Base-by-base conservation (phyloP, 2,329 filamentous ascomycete genomes). In the Aspergillus sp. region DNA sequence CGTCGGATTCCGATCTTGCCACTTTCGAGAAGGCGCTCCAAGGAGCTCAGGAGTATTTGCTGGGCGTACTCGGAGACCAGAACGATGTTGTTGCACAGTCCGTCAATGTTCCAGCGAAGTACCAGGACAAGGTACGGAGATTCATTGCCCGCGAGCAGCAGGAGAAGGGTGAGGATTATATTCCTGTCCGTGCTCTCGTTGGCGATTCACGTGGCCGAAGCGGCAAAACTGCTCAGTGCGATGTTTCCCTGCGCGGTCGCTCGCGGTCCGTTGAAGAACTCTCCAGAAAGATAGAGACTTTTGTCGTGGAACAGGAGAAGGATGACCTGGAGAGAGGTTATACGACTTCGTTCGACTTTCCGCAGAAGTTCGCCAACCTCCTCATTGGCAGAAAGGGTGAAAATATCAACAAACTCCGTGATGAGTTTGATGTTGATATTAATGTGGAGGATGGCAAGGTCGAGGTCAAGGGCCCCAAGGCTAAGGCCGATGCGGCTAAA, bases 261-360 rank as follows among this genome's bases (percentile, higher is more conserved):
- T 66, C 73, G 29, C 74, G 76, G 12, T 73, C 75, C 14, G 85
- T 94, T 3, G 74, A 82, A 32, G 74, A 76, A 2, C 71, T 96
- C 24, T 71, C 75, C 17, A 63, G 71, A 22, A 91, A 88, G 66
- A 76, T 93, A 33, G 63, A 74, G 37, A 75, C 75, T 5, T 96
- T 94, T 52, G 69, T 96, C 14, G 79, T 82, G 53, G 82, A 93
- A 55, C 86, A 93, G 61, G 83, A 88, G 65, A 75, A 85, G 57
- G 88, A 96, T 40, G 89, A 96, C 61, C 83, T 91, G 55, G 89
- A 96, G 63, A 83, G 89, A 38, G 86, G 85, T 27, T 93, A 88
- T 63, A 86, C 78, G 2, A 67, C 84, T 37, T 77, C 74, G 15
- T 96, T 96, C 46, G 86, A 94, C 42, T 98, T 94, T 66, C 89